Percentiles rank a stretch among this genome's conserved stretches.
Evolutionary conservation across 345 rosid genomes (phyloP).

Genomic region (Rhizophora mangle): DNA sequence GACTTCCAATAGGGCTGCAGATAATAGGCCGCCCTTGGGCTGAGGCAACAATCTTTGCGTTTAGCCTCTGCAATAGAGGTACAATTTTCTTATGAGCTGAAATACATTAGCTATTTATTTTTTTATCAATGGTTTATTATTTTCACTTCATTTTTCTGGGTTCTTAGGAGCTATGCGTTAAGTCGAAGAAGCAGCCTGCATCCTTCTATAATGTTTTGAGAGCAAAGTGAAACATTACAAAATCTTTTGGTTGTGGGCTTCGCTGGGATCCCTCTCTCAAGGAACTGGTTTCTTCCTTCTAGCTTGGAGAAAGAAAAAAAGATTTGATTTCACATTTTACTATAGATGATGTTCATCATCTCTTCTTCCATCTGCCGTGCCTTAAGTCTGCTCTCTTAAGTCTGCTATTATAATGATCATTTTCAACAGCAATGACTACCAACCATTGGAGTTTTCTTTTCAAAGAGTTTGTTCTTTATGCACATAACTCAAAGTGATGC

Average conservation of each 20-base stretch:
- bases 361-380: no score
- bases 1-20: slow-evolving; percentile 83
- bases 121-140: background rate
- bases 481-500: no score
- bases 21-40: slow-evolving; percentile 82
- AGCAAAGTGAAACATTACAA: slow-evolving; percentile 10
- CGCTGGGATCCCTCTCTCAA: background rate
- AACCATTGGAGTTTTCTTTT: no score
- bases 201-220: slow-evolving; percentile 55
- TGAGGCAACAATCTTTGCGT: slow-evolving; percentile 64
- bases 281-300: background rate
- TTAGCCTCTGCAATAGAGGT: slow-evolving; percentile 78
- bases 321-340: no score
- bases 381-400: no score
- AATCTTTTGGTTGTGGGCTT: background rate
- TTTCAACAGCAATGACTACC: no score
- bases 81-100: background rate
- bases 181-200: slow-evolving; percentile 58
- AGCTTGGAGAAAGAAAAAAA: background rate
- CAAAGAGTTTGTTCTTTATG: no score
- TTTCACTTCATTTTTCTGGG: background rate
- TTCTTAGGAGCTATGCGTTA: slow-evolving; percentile 54
- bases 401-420: no score
- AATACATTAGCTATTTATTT: background rate
- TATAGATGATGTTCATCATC: no score